These are phyloP conservation scores for Eutypella sp. DNA, from an alignment of 2,329 filamentous ascomycete species.

Conservation along the genomic window DNA sequence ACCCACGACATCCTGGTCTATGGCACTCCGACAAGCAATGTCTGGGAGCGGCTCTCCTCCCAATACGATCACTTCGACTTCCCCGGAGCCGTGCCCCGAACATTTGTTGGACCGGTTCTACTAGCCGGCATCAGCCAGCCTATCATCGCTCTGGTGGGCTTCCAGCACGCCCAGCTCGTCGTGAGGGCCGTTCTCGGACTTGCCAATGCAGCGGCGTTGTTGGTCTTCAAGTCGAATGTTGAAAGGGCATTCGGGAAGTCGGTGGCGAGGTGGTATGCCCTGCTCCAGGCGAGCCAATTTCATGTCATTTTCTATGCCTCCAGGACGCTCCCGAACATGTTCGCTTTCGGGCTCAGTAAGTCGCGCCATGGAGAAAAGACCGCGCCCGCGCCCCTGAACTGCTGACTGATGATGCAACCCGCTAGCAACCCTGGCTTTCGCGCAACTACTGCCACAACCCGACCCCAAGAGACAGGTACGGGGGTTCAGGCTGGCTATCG, in stretches of 20 bases:
- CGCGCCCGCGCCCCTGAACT: not conserved
- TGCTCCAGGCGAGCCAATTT: constrained; percentile 80
- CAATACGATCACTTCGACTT: constrained; percentile 89
- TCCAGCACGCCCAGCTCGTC: constrained; percentile 52
- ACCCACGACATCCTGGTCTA: constrained; percentile 83
- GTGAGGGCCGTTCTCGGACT: constrained; percentile 74
- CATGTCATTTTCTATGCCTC: constrained; percentile 92
- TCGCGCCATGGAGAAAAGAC: constrained; percentile 17
- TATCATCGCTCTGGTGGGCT: constrained; percentile 51
- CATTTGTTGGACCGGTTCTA: constrained; percentile 76
- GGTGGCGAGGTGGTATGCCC: constrained; percentile 71
- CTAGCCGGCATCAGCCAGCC: constrained; percentile 71
- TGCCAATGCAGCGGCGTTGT: constrained; percentile 65
- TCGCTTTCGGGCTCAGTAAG: constrained; percentile 82
- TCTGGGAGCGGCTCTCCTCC: constrained; percentile 47
- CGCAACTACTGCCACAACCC: constrained; percentile 37
- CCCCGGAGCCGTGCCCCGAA: constrained; percentile 84
- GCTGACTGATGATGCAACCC: constrained; percentile 1
- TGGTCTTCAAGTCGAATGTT: constrained; percentile 61
- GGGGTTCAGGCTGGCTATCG: constrained; percentile 61
- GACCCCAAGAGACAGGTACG: constrained; percentile 26
- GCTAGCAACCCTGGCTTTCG: constrained; percentile 62
- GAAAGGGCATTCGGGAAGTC: constrained; percentile 61
- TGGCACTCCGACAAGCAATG: constrained; percentile 61
- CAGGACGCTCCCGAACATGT: constrained; percentile 91